Percentiles rank a stretch among this genome's conserved stretches.
These are phyloP conservation scores for Phytophthora pluvialis DNA, from an alignment of 352 stramenopile species.

Conservation along the genomic window DNA sequence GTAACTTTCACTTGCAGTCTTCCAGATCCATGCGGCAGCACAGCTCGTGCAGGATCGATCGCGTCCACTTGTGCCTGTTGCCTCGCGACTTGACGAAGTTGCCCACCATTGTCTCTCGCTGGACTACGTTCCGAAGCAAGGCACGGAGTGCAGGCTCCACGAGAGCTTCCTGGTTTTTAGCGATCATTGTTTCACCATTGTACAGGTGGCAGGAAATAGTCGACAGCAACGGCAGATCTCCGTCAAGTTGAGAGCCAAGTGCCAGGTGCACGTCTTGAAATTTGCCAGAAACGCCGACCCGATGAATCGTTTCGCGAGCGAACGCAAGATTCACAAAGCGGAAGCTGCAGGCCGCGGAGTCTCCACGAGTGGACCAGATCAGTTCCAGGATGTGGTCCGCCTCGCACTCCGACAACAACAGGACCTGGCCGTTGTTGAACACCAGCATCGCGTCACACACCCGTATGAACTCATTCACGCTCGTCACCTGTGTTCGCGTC, in stretches of 20 bases:
- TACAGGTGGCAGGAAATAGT: slow-evolving; percentile 30
- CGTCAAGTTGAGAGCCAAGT: slow-evolving; percentile 11
- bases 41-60: slow-evolving; percentile 50
- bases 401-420: slow-evolving; percentile 51
- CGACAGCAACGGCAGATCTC: slow-evolving; percentile 10
- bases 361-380: slow-evolving; percentile 27
- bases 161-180: slow-evolving; percentile 17
- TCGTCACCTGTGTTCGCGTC: not conserved
- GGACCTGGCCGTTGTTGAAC: slow-evolving; percentile 45
- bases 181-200: slow-evolving; percentile 47
- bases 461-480: slow-evolving; percentile 36
- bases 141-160: slow-evolving; percentile 18
- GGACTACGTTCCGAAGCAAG: slow-evolving; percentile 21
- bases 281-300: not conserved
- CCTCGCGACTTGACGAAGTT: slow-evolving; percentile 42
- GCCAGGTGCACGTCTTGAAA: slow-evolving; percentile 16
- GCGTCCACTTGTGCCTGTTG: slow-evolving; percentile 41
- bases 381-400: slow-evolving; percentile 45
- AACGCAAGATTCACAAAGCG: slow-evolving; percentile 39
- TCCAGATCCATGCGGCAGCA: slow-evolving; percentile 49
- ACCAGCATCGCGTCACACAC: slow-evolving; percentile 47
- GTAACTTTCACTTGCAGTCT: slow-evolving; percentile 15
- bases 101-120: slow-evolving; percentile 32
- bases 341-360: slow-evolving; percentile 15
- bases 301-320: slow-evolving; percentile 25